A percentile compares a stretch with the other conserved stretches of the same genome.
phyloP scores from a whole-genome alignment of 2,329 filamentous ascomycete genomes.

The Herpotrichia juniperi region DNA sequence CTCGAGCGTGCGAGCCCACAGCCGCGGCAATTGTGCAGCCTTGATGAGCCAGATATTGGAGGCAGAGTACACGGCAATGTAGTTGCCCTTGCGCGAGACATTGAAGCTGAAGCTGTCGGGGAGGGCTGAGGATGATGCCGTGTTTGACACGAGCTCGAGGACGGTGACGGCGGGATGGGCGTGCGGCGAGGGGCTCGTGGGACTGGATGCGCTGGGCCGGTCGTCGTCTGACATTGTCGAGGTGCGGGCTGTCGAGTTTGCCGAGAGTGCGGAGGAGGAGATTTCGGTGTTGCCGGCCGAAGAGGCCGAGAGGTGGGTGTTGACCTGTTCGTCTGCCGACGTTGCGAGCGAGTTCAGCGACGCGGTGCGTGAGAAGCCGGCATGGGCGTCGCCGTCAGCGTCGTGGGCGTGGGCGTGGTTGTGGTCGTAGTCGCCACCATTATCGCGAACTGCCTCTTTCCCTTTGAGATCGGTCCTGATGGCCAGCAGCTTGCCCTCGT shows the following conservation, averaged over 20 bases:
- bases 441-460: conserved; percentile 24
- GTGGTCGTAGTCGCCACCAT: neutral
- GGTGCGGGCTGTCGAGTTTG: conserved; percentile 41
- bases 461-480: conserved; percentile 25
- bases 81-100: conserved; percentile 43
- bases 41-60: conserved; percentile 47
- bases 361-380: conserved; percentile 18
- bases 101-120: conserved; percentile 46
- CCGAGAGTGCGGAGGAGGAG: conserved; percentile 35
- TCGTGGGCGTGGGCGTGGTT: neutral
- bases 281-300: conserved; percentile 34
- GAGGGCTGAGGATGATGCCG: conserved; percentile 45
- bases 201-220: conserved; percentile 19
- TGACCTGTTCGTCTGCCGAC: conserved; percentile 24
- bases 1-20: conserved; percentile 45
- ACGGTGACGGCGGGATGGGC: conserved; percentile 40
- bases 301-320: conserved; percentile 39
- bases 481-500: conserved; percentile 23
- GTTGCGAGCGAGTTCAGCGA: conserved; percentile 28
- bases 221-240: conserved; percentile 40
- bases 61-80: conserved; percentile 44
- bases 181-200: conserved; percentile 27
- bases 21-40: conserved; percentile 40
- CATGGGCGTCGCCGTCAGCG: conserved; percentile 1
- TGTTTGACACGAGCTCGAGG: conserved; percentile 46